A percentile compares a stretch with the other conserved stretches of the same genome.
These are phyloP conservation scores for Ocimum tenuiflorum DNA, from an alignment of 257 asterid genomes.

Conservation along the genomic window DNA sequence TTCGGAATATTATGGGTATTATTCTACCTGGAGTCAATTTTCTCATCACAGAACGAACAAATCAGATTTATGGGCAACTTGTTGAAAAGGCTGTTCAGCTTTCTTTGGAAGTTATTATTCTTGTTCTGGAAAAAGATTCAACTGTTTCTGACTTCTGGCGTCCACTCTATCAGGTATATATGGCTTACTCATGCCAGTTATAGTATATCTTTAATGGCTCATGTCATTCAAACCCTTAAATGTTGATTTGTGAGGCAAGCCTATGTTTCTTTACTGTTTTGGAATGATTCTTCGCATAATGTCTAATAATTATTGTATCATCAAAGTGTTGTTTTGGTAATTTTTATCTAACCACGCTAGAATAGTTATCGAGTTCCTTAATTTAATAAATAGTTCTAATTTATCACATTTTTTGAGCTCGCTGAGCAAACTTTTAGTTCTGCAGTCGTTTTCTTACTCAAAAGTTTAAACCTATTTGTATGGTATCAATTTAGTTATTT, in stretches of 20 bases:
- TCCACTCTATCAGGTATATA: constrained; percentile 72
- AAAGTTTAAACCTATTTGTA: not conserved
- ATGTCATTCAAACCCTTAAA: constrained; percentile 1
- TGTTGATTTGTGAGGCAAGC: not conserved
- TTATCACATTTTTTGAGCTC: not conserved
- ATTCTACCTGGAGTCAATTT: constrained; percentile 72
- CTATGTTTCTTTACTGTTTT: not conserved
- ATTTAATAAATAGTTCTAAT: not conserved
- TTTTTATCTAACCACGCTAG: not conserved
- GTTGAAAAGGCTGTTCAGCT: constrained; percentile 77
- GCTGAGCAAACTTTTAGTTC: not conserved
- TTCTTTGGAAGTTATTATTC: constrained; percentile 71
- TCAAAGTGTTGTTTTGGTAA: not conserved
- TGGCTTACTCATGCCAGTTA: not conserved
- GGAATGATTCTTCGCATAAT: not conserved
- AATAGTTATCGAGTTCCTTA: not conserved
- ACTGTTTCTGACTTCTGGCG: constrained; percentile 79
- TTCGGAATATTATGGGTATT: constrained; percentile 76
- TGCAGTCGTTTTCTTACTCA: not conserved
- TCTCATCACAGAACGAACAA: constrained; percentile 54
- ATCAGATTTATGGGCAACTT: constrained; percentile 72
- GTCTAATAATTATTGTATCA: too few species aligned
- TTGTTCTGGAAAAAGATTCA: constrained; percentile 74
- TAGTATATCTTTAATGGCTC: constrained; percentile 7
- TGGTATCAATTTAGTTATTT: not conserved